Percentiles rank a stretch among this genome's conserved stretches.
Conservation (phyloP, 2,329 filamentous ascomycete genomes). For the Botrytis porri region DNA sequence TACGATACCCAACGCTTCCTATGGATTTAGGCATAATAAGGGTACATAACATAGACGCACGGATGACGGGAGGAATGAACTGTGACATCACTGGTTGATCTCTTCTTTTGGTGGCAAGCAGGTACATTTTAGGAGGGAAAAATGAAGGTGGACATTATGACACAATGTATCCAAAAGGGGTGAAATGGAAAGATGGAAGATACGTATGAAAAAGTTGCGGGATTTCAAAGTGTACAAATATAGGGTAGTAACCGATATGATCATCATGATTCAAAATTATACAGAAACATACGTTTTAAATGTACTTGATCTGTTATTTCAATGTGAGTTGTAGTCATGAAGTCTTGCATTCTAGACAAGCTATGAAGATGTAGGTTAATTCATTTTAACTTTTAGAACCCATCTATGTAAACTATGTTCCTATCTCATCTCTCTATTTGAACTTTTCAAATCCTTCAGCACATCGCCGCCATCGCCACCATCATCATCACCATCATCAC, state of each 20-base stretch:
- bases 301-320: background rate
- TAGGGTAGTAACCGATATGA: conserved; percentile 1
- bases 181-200: background rate
- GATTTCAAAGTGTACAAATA: conserved; percentile 3
- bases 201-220: background rate
- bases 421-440: background rate
- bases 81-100: conserved; percentile 18
- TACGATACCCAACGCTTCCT: conserved; percentile 18
- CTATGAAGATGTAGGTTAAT: background rate
- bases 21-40: conserved; percentile 20
- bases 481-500: too few species aligned
- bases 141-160: background rate
- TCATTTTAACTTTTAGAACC: background rate
- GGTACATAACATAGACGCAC: conserved; percentile 19
- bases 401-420: background rate
- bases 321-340: background rate
- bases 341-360: background rate
- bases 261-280: conserved; percentile 1
- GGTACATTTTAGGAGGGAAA: conserved; percentile 6
- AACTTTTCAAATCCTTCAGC: background rate
- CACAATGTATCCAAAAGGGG: conserved; percentile 12
- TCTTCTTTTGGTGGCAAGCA: conserved; percentile 10
- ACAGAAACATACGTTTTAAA: background rate
- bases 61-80: conserved; percentile 1
- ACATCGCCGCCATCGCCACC: background rate